These are phyloP conservation scores for Chytriomyces sp. DNA, from an alignment of 192 early-diverging fungal species.

Conservation along the genomic window DNA sequence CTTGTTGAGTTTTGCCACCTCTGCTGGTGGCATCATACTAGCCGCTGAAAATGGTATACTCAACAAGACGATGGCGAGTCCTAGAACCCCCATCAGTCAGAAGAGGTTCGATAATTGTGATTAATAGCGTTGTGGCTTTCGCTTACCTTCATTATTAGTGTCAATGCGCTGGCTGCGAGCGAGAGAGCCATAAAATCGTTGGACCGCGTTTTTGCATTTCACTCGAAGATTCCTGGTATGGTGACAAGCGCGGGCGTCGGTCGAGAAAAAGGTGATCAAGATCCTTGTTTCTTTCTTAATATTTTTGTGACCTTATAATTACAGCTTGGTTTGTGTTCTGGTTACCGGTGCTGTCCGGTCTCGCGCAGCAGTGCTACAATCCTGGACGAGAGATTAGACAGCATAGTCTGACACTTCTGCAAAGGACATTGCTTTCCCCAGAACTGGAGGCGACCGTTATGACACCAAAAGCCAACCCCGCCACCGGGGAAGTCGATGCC, in stretches of 20 bases:
- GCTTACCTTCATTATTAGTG: constrained; percentile 24
- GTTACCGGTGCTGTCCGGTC: constrained; percentile 73
- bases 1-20: constrained; percentile 64
- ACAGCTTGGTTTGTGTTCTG: constrained; percentile 75
- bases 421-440: constrained; percentile 70
- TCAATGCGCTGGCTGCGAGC: constrained; percentile 47
- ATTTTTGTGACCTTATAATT: constrained; percentile 8
- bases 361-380: constrained; percentile 75
- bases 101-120: not conserved
- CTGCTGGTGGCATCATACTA: constrained; percentile 34
- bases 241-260: constrained; percentile 40
- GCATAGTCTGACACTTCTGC: constrained; percentile 77
- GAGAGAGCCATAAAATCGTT: constrained; percentile 69
- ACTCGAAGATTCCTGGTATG: constrained; percentile 57
- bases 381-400: constrained; percentile 80
- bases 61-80: not conserved
- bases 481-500: constrained; percentile 10
- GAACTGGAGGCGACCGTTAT: constrained; percentile 46
- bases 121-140: not conserved
- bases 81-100: not conserved
- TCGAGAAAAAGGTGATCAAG: constrained; percentile 45
- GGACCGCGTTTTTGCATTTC: constrained; percentile 67
- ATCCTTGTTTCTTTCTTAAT: constrained; percentile 1
- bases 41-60: not conserved
- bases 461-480: constrained; percentile 21